Percentiles rank a stretch among this genome's conserved stretches.
These are phyloP conservation scores for Hyaloscypha bicolor DNA, from an alignment of 495 filamentous ascomycete genomes.

Conservation along the genomic window DNA sequence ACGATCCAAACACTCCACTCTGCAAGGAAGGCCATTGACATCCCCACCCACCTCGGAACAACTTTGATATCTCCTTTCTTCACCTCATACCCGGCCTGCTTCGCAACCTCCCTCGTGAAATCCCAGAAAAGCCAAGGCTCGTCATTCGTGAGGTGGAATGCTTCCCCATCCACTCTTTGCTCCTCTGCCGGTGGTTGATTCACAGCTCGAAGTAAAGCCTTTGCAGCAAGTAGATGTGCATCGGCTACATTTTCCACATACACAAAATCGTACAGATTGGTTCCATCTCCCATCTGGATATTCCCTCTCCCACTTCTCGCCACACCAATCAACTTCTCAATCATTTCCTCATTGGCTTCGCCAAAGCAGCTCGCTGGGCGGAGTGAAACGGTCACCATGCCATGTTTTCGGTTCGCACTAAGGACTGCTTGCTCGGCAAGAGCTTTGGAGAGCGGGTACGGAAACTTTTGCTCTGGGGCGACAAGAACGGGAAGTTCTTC, in stretches of 20 bases:
- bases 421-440: slow-evolving; percentile 83
- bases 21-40: slow-evolving; percentile 66
- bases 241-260: slow-evolving; percentile 78
- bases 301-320: slow-evolving; percentile 64
- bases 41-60: slow-evolving; percentile 62
- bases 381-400: slow-evolving; percentile 72
- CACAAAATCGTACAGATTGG: slow-evolving; percentile 83
- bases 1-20: slow-evolving; percentile 68
- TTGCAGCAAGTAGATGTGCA: slow-evolving; percentile 70
- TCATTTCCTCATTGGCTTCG: slow-evolving; percentile 68
- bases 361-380: slow-evolving; percentile 88
- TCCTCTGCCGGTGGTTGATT: slow-evolving; percentile 61
- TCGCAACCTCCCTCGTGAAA: slow-evolving; percentile 63
- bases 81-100: slow-evolving; percentile 49
- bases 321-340: slow-evolving; percentile 63
- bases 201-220: slow-evolving; percentile 62
- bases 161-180: slow-evolving; percentile 86
- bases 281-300: slow-evolving; percentile 83
- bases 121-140: slow-evolving; percentile 94
- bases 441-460: slow-evolving; percentile 54
- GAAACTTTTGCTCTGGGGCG: slow-evolving; percentile 59
- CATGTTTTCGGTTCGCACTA: slow-evolving; percentile 64
- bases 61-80: slow-evolving; percentile 62
- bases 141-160: slow-evolving; percentile 94
- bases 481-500: slow-evolving; percentile 79